Percentiles rank a stretch among this genome's conserved stretches.
phyloP scores from a whole-genome alignment of 2,329 filamentous ascomycete species.

The Diaporthe citriasiana region DNA sequence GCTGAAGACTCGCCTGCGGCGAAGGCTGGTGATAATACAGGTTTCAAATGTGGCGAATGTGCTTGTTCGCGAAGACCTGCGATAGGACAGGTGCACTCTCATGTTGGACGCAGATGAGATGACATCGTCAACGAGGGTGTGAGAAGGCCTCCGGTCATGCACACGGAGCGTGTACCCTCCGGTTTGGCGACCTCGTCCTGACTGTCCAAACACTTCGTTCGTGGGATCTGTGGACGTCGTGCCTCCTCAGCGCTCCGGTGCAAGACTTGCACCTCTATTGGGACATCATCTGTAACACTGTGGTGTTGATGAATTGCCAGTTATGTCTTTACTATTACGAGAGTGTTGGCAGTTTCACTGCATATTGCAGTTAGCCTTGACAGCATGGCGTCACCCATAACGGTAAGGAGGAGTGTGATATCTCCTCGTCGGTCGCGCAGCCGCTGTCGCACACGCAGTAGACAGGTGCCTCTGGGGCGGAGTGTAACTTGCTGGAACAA shows the following conservation, averaged over 20 bases:
- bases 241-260: neutral
- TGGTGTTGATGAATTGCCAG: conserved; percentile 4
- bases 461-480: neutral
- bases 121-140: conserved; percentile 23
- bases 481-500: conserved; percentile 17
- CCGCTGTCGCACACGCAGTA: conserved; percentile 13
- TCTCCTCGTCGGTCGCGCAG: conserved; percentile 9
- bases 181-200: conserved; percentile 3
- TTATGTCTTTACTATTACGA: neutral
- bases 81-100: neutral
- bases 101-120: conserved; percentile 14
- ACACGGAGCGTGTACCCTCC: conserved; percentile 12
- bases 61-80: neutral
- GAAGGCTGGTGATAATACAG: conserved; percentile 1
- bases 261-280: conserved; percentile 1
- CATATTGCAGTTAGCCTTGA: conserved; percentile 21
- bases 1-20: conserved; percentile 3
- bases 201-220: conserved; percentile 2
- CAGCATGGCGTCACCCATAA: neutral
- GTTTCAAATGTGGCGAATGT: conserved; percentile 13
- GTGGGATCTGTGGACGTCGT: neutral
- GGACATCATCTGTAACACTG: conserved; percentile 1
- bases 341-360: conserved; percentile 14
- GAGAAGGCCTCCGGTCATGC: conserved; percentile 5
- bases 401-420: conserved; percentile 9